Conservation (phyloP, 2,329 filamentous ascomycete genomes). For the Diaporthe citrichinensis region DNA sequence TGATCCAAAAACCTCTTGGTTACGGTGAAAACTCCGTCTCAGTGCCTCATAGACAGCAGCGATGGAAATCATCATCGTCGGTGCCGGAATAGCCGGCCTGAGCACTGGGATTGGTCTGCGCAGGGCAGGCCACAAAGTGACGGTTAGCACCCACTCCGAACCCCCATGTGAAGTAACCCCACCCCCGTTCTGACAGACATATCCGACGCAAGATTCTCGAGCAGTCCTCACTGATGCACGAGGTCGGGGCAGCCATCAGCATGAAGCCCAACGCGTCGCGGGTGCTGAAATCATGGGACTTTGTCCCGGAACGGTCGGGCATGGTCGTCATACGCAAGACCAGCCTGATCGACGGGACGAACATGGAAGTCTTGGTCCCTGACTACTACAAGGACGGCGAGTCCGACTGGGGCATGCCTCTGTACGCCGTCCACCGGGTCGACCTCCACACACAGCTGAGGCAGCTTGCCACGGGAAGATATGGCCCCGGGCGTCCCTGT, state of each 20-base stretch:
- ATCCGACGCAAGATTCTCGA: not conserved
- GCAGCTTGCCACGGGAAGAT: constrained; percentile 1
- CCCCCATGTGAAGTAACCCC: not conserved
- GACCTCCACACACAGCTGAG: constrained; percentile 32
- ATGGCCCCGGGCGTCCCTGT: constrained; percentile 8
- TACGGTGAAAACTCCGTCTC: not conserved
- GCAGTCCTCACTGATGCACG: constrained; percentile 20
- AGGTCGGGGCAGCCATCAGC: constrained; percentile 20
- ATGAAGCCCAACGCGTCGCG: constrained; percentile 28
- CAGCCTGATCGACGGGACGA: constrained; percentile 23
- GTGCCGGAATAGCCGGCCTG: constrained; percentile 30
- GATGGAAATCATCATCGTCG: constrained; percentile 29
- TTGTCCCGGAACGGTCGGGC: not conserved
- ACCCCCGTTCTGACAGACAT: not conserved
- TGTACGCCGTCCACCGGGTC: constrained; percentile 30
- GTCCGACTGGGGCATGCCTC: not conserved
- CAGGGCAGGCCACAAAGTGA: constrained; percentile 32
- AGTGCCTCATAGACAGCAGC: not conserved
- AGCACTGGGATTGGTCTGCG: constrained; percentile 24
- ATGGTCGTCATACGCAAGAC: constrained; percentile 4
- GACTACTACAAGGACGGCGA: constrained; percentile 33
- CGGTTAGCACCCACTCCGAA: not conserved
- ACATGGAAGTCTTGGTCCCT: constrained; percentile 18
- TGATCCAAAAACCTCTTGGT: not conserved
- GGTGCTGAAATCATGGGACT: constrained; percentile 19